These are phyloP conservation scores for Aspergillus quadrilineatus DNA, from an alignment of 2,329 filamentous ascomycete genomes.

Conservation along the genomic window DNA sequence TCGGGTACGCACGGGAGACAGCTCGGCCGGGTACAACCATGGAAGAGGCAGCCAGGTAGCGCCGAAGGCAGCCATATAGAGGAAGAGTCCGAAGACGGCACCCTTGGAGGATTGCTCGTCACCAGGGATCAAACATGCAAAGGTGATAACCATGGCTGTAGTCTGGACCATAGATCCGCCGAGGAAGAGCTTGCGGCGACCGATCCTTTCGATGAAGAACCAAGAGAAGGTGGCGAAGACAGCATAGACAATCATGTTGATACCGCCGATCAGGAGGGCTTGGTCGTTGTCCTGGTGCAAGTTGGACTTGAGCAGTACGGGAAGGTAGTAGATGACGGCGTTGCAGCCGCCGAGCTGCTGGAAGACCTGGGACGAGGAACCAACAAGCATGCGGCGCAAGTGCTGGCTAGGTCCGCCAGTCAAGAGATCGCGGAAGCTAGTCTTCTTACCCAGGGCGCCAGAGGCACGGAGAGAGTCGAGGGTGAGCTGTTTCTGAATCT, in stretches of 20 bases:
- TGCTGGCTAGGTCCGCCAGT: constrained; percentile 42
- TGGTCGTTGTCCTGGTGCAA: constrained; percentile 43
- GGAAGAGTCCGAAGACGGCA: constrained; percentile 61
- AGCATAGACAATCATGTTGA: constrained; percentile 50
- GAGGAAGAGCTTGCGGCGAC: constrained; percentile 46
- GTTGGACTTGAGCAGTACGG: constrained; percentile 49
- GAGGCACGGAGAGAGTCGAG: constrained; percentile 64
- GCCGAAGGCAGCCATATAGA: constrained; percentile 68
- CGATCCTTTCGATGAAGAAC: constrained; percentile 51
- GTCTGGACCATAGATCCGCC: constrained; percentile 42
- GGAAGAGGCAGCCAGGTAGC: constrained; percentile 65
- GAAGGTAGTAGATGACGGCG: constrained; percentile 51
- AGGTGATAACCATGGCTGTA: constrained; percentile 41
- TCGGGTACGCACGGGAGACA: constrained; percentile 56
- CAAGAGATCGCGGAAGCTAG: constrained; percentile 43
- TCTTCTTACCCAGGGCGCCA: constrained; percentile 56
- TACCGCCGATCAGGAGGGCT: constrained; percentile 54
- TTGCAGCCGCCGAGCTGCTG: constrained; percentile 54
- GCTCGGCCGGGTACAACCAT: constrained; percentile 55
- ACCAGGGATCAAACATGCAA: constrained; percentile 39
- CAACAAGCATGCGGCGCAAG: constrained; percentile 42
- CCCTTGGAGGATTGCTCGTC: constrained; percentile 31
- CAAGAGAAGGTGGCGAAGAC: constrained; percentile 47
- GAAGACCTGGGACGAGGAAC: constrained; percentile 43
- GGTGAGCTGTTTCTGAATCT: constrained; percentile 64